Evolutionary conservation across 2,329 filamentous ascomycete genomes (phyloP), one percentile per base, ranked within the genome.

Genomic region (Metarhizium guizhouense): DNA sequence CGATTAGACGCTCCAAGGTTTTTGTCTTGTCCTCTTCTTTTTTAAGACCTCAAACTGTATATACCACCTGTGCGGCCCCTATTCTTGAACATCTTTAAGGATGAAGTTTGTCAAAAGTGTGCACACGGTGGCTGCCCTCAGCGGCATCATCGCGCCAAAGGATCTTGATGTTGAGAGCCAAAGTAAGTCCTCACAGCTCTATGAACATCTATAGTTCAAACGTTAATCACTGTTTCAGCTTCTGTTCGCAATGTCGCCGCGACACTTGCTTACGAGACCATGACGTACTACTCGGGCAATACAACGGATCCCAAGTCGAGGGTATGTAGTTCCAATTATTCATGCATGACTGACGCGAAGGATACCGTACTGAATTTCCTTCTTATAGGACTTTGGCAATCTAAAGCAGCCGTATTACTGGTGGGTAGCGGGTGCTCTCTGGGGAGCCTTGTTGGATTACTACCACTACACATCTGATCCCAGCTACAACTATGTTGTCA

Each of bases 391-490:
- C 8, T 77, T 85, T 47, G 84, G 78, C 53, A 80, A 87, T 61
- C 76, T 91, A 36, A 82, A 83, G 3, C 68, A 76, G 32, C 86
- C 86, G 29, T 85, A 87, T 64, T 90, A 83, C 72, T 86, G 81
- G 81, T 86, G 83, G 84, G 79, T 85, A 61, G 75, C 76, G 40
- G 84, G 84, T 51, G 83, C 82, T 7, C 75, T 85, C 56, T 86
- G 84, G 78, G 84, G 84, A n/a, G 74, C 79, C 38, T 79, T 89
- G 76, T 70, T 88, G 34, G 83, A 88, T 67, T 88, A 89, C 67
- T 87, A 82, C 59, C 78, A 86, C 64, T 82, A 80, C 65, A 88
- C 85, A 1, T 74, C 77, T 47, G 85, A 89, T 66, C 64, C 75
- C 3, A 76, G 72, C 54, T 87, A 88, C 69, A 83, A 86, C 65